Percentiles rank a stretch among this genome's conserved stretches.
These are phyloP conservation scores for Salmacisia buchloeana DNA, from an alignment of 1,284 basidiomycete genomes.

Conservation along the genomic window DNA sequence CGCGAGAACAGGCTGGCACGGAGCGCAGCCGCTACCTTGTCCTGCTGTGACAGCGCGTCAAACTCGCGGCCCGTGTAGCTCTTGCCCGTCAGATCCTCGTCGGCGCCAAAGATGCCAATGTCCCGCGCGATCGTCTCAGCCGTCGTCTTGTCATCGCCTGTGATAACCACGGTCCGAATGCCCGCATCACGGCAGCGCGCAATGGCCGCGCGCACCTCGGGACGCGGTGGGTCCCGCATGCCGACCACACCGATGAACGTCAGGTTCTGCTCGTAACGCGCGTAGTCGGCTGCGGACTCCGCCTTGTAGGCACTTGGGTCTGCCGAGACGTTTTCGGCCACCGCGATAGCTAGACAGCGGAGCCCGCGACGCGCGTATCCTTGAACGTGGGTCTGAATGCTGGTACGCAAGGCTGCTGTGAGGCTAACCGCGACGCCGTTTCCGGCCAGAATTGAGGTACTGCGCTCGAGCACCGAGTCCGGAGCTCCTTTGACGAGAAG, in stretches of 20 bases:
- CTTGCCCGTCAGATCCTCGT: constrained; percentile 63
- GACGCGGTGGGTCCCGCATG: constrained; percentile 96
- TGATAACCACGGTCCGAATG: constrained; percentile 94
- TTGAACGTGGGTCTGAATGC: constrained; percentile 63
- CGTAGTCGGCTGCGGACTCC: constrained; percentile 64
- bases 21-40: constrained; percentile 77
- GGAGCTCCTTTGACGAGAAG: constrained; percentile 86
- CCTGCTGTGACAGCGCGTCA: constrained; percentile 66
- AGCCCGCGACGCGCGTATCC: constrained; percentile 76
- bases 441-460: constrained; percentile 65
- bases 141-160: constrained; percentile 96
- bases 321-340: constrained; percentile 62
- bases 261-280: constrained; percentile 70
- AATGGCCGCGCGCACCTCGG: constrained; percentile 81
- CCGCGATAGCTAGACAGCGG: constrained; percentile 84
- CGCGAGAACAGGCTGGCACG: constrained; percentile 82
- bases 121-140: constrained; percentile 94
- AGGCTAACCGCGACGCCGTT: constrained; percentile 15
- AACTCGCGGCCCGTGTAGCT: constrained; percentile 91
- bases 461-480: constrained; percentile 85
- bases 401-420: constrained; percentile 60
- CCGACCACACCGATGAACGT: constrained; percentile 92
- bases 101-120: constrained; percentile 87
- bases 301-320: constrained; percentile 60
- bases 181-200: constrained; percentile 86